These are phyloP conservation scores for Colletotrichum tropicale DNA, from an alignment of 2,329 filamentous ascomycete genomes.

Conservation along the genomic window DNA sequence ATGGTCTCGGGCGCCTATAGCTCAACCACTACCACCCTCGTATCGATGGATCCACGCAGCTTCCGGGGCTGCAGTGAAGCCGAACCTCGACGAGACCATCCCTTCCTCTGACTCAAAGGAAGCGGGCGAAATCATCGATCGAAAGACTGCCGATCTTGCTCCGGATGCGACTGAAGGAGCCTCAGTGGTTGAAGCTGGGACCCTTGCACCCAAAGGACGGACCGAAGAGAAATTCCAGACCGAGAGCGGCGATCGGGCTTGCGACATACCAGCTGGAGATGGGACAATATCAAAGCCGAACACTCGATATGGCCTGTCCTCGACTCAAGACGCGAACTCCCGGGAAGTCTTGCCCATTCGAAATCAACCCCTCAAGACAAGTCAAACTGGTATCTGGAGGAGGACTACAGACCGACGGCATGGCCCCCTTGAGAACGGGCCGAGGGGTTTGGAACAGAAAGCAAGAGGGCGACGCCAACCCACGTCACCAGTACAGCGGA, in stretches of 20 bases:
- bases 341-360: background rate
- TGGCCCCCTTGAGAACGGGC: background rate
- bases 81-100: background rate
- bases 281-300: background rate
- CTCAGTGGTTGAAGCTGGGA: background rate
- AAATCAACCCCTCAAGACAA: background rate
- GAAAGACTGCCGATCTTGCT: background rate
- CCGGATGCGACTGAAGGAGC: background rate
- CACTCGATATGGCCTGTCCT: background rate
- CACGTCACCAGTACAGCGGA: background rate
- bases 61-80: background rate
- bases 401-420: background rate
- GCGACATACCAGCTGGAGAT: background rate
- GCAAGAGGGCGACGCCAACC: background rate
- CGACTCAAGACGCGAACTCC: background rate
- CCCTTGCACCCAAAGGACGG: background rate
- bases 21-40: background rate
- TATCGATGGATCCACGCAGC: background rate
- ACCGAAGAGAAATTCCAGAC: background rate
- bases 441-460: background rate
- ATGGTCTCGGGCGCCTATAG: slow-evolving; percentile 10
- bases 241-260: background rate
- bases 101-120: background rate
- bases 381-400: background rate
- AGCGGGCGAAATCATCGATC: background rate